Percentiles rank a stretch among this genome's conserved stretches.
Evolutionary conservation across 306 rosid species (phyloP).

Genomic region (Sindora glabra): DNA sequence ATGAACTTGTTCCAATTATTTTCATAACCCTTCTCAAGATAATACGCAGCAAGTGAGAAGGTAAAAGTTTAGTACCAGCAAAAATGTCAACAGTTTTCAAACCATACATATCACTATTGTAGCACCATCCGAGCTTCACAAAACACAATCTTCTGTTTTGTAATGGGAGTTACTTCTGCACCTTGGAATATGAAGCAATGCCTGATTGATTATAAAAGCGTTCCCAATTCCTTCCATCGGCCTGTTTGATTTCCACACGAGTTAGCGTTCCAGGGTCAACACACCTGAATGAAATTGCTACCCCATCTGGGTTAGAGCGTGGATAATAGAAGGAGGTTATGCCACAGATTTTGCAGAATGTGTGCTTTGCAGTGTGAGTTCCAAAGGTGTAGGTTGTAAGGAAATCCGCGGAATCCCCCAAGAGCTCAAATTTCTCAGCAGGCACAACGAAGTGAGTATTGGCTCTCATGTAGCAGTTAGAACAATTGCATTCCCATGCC

Average conservation of each 20-base stretch:
- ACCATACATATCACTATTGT: too few species aligned
- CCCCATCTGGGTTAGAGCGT: constrained; percentile 89
- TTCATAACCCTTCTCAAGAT: too few species aligned
- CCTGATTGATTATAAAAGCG: constrained; percentile 9
- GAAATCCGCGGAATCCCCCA: constrained; percentile 52
- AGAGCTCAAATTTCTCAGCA: constrained; percentile 45
- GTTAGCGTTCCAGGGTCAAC: constrained; percentile 74
- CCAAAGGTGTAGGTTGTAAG: constrained; percentile 75
- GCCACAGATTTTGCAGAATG: constrained; percentile 76
- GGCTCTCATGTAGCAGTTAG: constrained; percentile 67
- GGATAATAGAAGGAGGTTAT: constrained; percentile 79
- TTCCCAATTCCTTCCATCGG: constrained; percentile 81
- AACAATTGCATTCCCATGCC: constrained; percentile 80
- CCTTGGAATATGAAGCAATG: constrained; percentile 47
- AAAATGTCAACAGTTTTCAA: too few species aligned
- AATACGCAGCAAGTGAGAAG: too few species aligned
- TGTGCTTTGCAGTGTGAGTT: constrained; percentile 74
- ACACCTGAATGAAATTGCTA: constrained; percentile 58
- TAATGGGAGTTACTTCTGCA: constrained; percentile 11
- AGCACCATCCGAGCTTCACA: background rate
- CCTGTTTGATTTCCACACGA: constrained; percentile 39
- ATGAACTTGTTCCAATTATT: too few species aligned
- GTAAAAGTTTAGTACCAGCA: too few species aligned
- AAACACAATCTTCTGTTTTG: too few species aligned
- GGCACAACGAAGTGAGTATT: constrained; percentile 63